Evolutionary conservation across 257 asterid genomes (phyloP), one percentile per base, ranked within the genome.

Genomic region (Solanum infundibuliforme): DNA sequence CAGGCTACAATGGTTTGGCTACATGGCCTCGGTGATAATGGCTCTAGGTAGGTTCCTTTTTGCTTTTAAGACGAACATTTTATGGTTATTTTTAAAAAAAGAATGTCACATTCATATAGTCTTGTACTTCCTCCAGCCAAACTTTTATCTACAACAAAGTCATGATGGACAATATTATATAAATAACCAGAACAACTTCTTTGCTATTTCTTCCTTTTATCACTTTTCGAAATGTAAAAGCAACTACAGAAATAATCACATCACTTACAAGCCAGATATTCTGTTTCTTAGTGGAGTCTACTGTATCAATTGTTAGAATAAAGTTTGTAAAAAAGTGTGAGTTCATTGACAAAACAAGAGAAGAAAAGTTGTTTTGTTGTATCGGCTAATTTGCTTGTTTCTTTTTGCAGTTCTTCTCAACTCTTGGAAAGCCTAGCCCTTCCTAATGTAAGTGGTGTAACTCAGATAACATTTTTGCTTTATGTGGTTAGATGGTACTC

Each of bases 21-120:
- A 94, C 99, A 96, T 90, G 99, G 98, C 75, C 98, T 96, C 52
- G 97, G 98, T 83, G 99, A 96, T 93, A 96, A 95, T 90, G 99
- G 98, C 91, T 95, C 99, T 79, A 96, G 99, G 99, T 94, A 89
- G 69, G 76, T 77, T 39, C 52, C 7, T 52, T 68, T 62, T 71
- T n/a, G 11, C 75, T 18, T 27, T 84, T 8, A 55, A 65, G 41
- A 35, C 8, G 3, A 81, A 29, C 76, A 38, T 69, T 89, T 88
- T 85, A 29, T 77, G 32, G 14, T 87, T 73, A 29, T 81, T 0
- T 65, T n/a, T 62, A 2, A 1, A 8, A 46, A 43, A 46, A 43
- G n/a, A 25, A 20, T 14, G 18, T 77, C 84, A n/a, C 62, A 77
- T 38, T 11, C 38, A 4, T 25, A 41, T 13, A 11, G 20, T 25